Base-by-base conservation (phyloP, 2,329 filamentous ascomycete genomes). In the Saccharata proteae region DNA sequence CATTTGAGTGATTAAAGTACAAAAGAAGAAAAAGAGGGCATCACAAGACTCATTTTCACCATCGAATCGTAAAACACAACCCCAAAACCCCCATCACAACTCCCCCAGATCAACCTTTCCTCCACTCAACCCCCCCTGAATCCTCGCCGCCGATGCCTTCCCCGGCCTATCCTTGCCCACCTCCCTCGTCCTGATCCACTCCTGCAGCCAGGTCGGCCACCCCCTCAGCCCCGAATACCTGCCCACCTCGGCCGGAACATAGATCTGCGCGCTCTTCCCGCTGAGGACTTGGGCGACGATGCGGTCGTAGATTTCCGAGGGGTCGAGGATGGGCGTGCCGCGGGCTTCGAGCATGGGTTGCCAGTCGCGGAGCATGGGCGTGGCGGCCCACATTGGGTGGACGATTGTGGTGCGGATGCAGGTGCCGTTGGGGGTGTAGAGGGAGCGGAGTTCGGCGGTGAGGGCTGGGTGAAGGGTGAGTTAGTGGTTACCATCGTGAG, bases 401-500 rank as follows among this genome's bases (percentile, higher is more conserved):
- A 52, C 34, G 14, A 41, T 42, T 1, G 47, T 47, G 2, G 46
- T 50, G 31, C 47, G 44, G n/a, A 52, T 51, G 15, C 40, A 32
- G 16, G 37, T 29, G 15, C 48, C 48, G 15, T 33, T 38, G 3
- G 38, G 33, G 9, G 19, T 27, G 29, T 52, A 52, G 19, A 41
- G 42, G 5, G 41, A 22, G 2, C 47, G 37, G 26, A 43, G 45
- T 30, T 51, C 48, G 3, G 40, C 42, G 14, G 44, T 44, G 14
- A 52, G 38, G 7, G 44, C 43, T 45, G 23, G 4, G 6, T 14
- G 4, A 3, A 13, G 2, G 5, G 29, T 38, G 8, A 37, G 30
- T 17, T 11, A 10, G 22, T 21, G 6, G 19, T 9, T 18, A 15
- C 4, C 5, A 10, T 30, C 16, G 14, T 15, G 13, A 18, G n/a